Conservation (phyloP, 345 rosid species). For the Populus alba region DNA sequence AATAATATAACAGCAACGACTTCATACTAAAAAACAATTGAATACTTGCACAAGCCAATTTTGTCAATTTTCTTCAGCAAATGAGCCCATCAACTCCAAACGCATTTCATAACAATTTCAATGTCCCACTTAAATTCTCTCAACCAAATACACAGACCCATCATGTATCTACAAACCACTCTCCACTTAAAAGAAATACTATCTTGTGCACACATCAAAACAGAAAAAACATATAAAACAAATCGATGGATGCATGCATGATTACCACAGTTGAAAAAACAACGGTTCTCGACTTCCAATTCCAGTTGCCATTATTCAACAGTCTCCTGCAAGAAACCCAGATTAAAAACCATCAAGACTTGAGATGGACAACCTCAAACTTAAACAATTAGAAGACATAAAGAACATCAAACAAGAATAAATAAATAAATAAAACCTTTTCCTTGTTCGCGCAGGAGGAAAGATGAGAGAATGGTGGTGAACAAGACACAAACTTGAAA, state of each 20-base stretch:
- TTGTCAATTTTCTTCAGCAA: not conserved
- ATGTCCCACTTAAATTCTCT: too few species aligned
- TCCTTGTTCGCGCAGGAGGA: constrained; percentile 6
- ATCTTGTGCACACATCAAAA: not conserved
- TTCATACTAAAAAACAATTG: not conserved
- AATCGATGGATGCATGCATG: not conserved
- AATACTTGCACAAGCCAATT: not conserved
- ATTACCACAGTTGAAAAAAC: constrained; percentile 31
- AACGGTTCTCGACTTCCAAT: constrained; percentile 10
- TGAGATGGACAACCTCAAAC: not conserved
- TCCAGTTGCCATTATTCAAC: constrained; percentile 14
- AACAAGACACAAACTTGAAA: constrained; percentile 3
- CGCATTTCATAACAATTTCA: too few species aligned
- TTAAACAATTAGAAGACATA: not conserved
- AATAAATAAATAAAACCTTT: constrained; percentile 17
- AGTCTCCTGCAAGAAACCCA: constrained; percentile 30
- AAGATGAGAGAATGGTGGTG: constrained; percentile 13
- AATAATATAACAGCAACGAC: not conserved
- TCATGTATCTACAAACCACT: too few species aligned
- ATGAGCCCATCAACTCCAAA: too few species aligned
- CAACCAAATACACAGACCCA: too few species aligned
- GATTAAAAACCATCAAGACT: not conserved
- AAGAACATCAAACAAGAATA: not conserved
- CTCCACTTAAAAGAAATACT: not conserved
- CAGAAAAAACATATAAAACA: not conserved